Percentiles rank a stretch among this genome's conserved stretches.
These are phyloP conservation scores for Cymbidium sinense DNA, from an alignment of 106 monocot genomes.

Conservation along the genomic window DNA sequence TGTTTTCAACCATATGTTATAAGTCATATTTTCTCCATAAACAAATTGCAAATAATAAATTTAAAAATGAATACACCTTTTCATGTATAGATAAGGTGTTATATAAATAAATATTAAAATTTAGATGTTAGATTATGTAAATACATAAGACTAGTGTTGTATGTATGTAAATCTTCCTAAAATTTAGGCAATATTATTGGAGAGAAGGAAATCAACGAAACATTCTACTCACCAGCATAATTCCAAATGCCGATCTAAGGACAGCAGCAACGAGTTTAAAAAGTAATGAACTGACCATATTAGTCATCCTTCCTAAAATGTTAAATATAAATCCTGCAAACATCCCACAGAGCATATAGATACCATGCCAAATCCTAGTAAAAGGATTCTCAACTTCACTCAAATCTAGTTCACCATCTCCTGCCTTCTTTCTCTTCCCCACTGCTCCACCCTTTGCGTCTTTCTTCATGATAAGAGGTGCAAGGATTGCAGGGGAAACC, in stretches of 20 bases:
- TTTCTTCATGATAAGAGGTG: conserved; percentile 36
- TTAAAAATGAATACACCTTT: too few relatives aligned
- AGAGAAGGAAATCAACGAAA: too few relatives aligned
- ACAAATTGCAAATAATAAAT: too few relatives aligned
- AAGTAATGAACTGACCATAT: conserved; percentile 42
- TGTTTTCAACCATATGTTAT: too few relatives aligned
- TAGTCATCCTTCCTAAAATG: conserved; percentile 33
- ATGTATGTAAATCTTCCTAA: too few relatives aligned
- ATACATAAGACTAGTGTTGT: too few relatives aligned
- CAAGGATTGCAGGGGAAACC: conserved; percentile 80
- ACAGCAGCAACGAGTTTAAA: conserved; percentile 34
- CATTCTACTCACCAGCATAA: conserved; percentile 45
- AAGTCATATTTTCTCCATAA: too few relatives aligned
- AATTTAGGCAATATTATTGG: too few relatives aligned
- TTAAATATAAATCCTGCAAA: conserved; percentile 16
- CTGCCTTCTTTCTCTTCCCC: conserved; percentile 4
- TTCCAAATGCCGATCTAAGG: conserved; percentile 49
- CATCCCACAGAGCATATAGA: conserved; percentile 20
- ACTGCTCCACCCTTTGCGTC: conserved; percentile 11
- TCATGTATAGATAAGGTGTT: too few relatives aligned
- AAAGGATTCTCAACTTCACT: conserved; percentile 21
- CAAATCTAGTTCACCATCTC: conserved; percentile 4
- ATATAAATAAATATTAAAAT: too few relatives aligned
- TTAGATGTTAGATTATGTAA: too few relatives aligned
- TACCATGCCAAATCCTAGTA: conserved; percentile 39